Conservation (phyloP, 2,329 filamentous ascomycete species). For the Neoascochyta sp. region DNA sequence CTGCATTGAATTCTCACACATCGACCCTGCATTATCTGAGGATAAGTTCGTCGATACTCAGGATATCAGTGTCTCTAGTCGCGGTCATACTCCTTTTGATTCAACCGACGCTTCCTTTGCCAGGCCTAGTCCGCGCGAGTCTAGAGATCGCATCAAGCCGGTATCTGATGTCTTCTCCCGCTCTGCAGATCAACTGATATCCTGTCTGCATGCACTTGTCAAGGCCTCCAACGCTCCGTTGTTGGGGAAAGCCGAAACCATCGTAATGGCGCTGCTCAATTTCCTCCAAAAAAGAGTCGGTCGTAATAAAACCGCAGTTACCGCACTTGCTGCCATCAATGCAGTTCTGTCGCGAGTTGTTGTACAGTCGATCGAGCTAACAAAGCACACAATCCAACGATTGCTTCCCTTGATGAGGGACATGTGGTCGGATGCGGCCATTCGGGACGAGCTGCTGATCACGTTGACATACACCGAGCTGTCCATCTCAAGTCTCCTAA, state of each 20-base stretch:
- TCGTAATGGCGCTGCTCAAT: conserved; percentile 56
- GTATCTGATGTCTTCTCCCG: conserved; percentile 21
- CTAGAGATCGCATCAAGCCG: conserved; percentile 14
- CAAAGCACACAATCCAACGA: conserved; percentile 56
- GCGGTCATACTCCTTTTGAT: conserved; percentile 31
- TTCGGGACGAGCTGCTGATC: conserved; percentile 73
- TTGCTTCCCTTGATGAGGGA: conserved; percentile 68
- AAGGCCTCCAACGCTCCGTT: conserved; percentile 66
- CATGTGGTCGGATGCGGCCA: conserved; percentile 63
- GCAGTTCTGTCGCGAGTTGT: conserved; percentile 61
- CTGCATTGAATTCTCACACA: conserved; percentile 65
- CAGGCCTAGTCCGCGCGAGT: conserved; percentile 23
- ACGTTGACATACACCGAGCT: conserved; percentile 60
- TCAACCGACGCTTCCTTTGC: conserved; percentile 22
- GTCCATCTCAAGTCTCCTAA: conserved; percentile 38
- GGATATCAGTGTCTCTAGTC: conserved; percentile 27
- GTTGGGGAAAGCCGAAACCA: conserved; percentile 51
- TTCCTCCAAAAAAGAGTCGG: conserved; percentile 62
- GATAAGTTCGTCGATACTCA: no score
- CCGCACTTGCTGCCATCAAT: conserved; percentile 75
- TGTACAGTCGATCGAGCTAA: conserved; percentile 64
- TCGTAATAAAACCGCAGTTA: conserved; percentile 64
- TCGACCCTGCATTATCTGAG: no score
- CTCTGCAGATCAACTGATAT: conserved; percentile 45
- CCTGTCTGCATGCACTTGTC: conserved; percentile 63